These are phyloP conservation scores for Globisporangium middletonii DNA, from an alignment of 352 stramenopile species.

Conservation along the genomic window DNA sequence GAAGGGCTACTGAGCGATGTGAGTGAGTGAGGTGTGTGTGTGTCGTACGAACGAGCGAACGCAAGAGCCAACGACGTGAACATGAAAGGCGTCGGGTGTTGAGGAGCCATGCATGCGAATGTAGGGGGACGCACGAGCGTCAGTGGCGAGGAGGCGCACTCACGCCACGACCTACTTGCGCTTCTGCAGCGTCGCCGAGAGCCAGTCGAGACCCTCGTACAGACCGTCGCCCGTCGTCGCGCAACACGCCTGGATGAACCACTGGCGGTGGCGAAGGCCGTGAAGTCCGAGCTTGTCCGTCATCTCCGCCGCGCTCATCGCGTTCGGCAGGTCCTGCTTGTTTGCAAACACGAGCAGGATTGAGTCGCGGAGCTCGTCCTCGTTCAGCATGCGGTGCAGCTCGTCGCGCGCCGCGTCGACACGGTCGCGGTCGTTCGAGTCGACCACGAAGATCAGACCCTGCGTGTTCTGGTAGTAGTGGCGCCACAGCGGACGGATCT, in stretches of 20 bases:
- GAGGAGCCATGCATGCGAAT: too few species aligned
- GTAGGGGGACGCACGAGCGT: too few species aligned
- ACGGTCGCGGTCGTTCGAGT: slow-evolving; percentile 98
- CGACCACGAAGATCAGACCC: slow-evolving; percentile 99
- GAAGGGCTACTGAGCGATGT: neutral
- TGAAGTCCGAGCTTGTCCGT: slow-evolving; percentile 98
- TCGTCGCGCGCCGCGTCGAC: slow-evolving; percentile 96
- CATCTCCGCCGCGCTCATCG: slow-evolving; percentile 97
- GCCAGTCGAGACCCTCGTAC: slow-evolving; percentile 99
- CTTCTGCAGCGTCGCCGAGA: slow-evolving; percentile 86
- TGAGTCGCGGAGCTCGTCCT: slow-evolving; percentile 97
- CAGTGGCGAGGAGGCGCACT: too few species aligned
- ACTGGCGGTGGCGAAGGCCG: slow-evolving; percentile 95
- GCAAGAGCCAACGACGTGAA: neutral
- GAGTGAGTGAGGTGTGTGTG: too few species aligned
- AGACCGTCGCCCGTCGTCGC: slow-evolving; percentile 97
- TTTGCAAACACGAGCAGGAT: slow-evolving; percentile 98
- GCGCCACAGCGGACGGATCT: slow-evolving; percentile 97
- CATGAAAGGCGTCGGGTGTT: neutral
- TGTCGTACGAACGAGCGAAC: neutral
- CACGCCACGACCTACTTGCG: slow-evolving; percentile 37
- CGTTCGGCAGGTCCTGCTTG: slow-evolving; percentile 99
- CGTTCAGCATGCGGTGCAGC: slow-evolving; percentile 97
- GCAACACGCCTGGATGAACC: slow-evolving; percentile 99
- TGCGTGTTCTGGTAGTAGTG: slow-evolving; percentile 99